A percentile compares a stretch with the other conserved stretches of the same genome.
Conservation (phyloP, 305 asterid species). For the Solanum chacoense region DNA sequence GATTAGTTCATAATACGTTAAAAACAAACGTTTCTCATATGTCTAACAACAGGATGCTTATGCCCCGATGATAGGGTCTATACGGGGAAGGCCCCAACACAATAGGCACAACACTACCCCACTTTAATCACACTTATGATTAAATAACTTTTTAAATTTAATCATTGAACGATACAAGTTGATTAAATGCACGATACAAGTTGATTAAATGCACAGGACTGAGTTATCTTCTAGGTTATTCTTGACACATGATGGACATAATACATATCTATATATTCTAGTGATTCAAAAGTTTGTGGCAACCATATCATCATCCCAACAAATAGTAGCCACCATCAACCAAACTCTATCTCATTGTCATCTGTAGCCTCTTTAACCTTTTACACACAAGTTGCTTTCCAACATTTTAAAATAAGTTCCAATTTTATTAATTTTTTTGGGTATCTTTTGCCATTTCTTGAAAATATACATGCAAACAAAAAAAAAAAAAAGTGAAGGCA, state of each 20-base stretch:
- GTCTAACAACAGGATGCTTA: not conserved
- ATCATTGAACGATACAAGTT: not conserved
- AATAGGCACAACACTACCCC: not conserved
- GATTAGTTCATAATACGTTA: not conserved
- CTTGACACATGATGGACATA: not conserved
- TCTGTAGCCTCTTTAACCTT: not conserved
- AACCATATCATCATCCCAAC: not conserved
- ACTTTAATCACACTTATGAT: not conserved
- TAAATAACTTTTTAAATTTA: not conserved
- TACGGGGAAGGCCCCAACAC: not conserved
- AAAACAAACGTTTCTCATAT: not conserved
- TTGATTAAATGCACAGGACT: not conserved
- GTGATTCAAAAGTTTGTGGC: conserved; percentile 7
- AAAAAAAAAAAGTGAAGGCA: not conserved
- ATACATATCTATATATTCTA: not conserved
- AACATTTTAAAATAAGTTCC: not conserved
- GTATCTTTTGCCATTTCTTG: not conserved
- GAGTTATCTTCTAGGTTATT: not conserved
- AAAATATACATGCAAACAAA: not conserved
- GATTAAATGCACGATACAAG: not conserved
- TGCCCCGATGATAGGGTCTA: not conserved
- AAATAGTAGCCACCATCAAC: not conserved
- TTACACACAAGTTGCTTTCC: conserved; percentile 9
- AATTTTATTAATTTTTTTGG: not conserved
- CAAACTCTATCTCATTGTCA: conserved; percentile 10